phyloP scores from a whole-genome alignment of 352 stramenopile genomes.

The Elongisporangium prolatum region DNA sequence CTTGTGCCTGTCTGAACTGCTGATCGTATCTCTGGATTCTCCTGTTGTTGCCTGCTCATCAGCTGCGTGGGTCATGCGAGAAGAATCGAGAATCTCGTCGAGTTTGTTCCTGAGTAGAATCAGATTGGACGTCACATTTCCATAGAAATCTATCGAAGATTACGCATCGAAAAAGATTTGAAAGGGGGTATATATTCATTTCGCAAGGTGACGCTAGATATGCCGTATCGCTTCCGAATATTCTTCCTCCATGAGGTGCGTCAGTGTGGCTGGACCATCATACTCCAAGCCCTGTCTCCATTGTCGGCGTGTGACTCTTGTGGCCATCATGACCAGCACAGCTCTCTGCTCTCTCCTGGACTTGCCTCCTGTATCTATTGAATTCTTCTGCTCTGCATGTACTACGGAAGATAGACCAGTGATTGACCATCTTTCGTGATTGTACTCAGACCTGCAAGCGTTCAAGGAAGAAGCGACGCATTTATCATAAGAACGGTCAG shows the following conservation, averaged over 20 bases:
- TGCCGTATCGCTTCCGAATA: neutral
- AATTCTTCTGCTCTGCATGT: too few relatives aligned
- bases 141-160: neutral
- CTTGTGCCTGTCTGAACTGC: neutral
- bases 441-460: neutral
- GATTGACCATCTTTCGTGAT: neutral
- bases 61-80: neutral
- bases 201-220: neutral
- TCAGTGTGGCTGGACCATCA: neutral
- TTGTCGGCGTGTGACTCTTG: neutral
- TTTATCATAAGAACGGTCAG: neutral
- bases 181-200: neutral
- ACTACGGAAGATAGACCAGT: too few relatives aligned
- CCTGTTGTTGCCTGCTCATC: neutral
- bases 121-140: neutral
- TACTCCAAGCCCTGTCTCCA: neutral
- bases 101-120: neutral
- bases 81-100: neutral
- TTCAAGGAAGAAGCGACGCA: neutral
- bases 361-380: too few relatives aligned
- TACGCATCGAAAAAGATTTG: neutral
- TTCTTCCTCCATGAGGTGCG: neutral
- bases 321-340: neutral
- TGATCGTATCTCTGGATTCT: neutral
- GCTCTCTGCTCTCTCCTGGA: too few relatives aligned